Conservation (phyloP, 306 rosid species). For the Albizia julibrissin region DNA sequence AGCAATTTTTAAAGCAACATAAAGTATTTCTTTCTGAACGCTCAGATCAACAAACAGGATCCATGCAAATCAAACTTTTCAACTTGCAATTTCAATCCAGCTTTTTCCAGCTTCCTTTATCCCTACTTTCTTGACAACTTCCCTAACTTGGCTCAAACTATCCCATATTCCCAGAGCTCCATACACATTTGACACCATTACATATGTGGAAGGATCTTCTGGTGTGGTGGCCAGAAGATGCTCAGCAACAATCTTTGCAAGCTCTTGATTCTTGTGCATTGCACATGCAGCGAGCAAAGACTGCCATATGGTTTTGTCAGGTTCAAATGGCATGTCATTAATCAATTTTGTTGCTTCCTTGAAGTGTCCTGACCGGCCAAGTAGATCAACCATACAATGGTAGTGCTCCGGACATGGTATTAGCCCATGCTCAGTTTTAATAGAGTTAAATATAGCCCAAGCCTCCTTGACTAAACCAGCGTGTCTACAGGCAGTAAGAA, state of each 20-base stretch:
- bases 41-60: too few species aligned
- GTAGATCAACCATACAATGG: constrained; percentile 86
- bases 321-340: constrained; percentile 68
- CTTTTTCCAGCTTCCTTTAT: constrained; percentile 75
- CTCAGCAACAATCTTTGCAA: constrained; percentile 57
- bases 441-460: constrained; percentile 55
- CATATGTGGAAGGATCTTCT: constrained; percentile 71
- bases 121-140: constrained; percentile 52
- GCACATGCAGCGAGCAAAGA: constrained; percentile 78
- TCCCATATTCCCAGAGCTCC: constrained; percentile 86
- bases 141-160: constrained; percentile 4
- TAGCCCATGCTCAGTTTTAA: constrained; percentile 55
- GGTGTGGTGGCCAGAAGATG: constrained; percentile 60
- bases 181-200: constrained; percentile 72
- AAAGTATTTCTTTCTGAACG: too few species aligned
- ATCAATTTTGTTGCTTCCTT: constrained; percentile 66
- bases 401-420: constrained; percentile 67
- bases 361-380: constrained; percentile 67
- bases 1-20: too few species aligned
- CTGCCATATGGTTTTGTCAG: constrained; percentile 69
- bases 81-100: constrained; percentile 68
- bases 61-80: constrained; percentile 36
- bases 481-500: constrained; percentile 85
- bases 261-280: constrained; percentile 56
- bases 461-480: constrained; percentile 81